Base-by-base conservation (phyloP, 176 grass and related monocot genomes). In the Coix lacrymajobi region DNA sequence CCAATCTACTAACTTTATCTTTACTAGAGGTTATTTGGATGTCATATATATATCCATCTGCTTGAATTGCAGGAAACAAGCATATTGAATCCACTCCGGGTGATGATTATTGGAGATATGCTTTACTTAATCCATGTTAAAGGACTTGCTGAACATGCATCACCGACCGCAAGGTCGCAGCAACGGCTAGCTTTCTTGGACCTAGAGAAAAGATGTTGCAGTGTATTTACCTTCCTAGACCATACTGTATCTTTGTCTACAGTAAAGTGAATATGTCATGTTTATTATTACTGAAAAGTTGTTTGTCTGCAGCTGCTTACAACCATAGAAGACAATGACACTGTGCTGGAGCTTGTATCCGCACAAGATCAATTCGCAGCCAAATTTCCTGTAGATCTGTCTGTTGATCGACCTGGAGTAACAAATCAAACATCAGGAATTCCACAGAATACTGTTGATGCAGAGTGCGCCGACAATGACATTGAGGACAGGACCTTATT, bases 61-160 rank as follows among this genome's bases (percentile, higher is more conserved):
- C 57, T 71, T 78, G 22, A 19, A 15, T 37, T 85, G 56, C 77
- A 95, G 96, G 88, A 95, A 83, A 75, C 90, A 79, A 85, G 33
- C n/a, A 89, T 89, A 6, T 81, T 95, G 76, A 90, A 80, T 38
- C 87, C 86, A 16, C 79, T 98, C 46, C 91, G 81, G 66, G 85
- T 98, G 83, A 91, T 95, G 90, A 68, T 95, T 80, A 77, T 95
- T 45, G 81, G 85, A 48, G 96, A 98, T 49, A 93, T 93, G 88
- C 79, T 88, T 67, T 98, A 93, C 57, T 82, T 95, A 61, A 90
- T 95, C 87, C 79, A 95, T 80, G 67, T 79, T 37, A 29, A 89
- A 88, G 90, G 72, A 79, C 92, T 98, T 86, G 82, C 92, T 70
- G 92, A 95, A 37, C 77, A 90, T 79, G 87, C 40, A 11, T 90